Base-by-base conservation (phyloP, 2,329 filamentous ascomycete species). In the Alternaria rosae region DNA sequence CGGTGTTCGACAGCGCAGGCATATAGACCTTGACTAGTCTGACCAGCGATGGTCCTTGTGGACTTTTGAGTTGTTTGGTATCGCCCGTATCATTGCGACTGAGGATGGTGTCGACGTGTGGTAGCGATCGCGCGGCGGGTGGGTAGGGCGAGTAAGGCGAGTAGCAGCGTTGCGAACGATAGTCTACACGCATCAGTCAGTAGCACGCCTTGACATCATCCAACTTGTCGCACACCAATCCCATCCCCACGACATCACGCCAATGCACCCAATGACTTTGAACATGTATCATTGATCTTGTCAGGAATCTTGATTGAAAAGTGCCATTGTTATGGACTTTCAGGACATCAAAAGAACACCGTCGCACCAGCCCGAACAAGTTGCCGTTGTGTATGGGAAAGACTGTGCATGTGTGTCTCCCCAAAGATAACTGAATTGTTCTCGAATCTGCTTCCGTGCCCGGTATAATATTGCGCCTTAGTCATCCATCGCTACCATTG, bases 231-330 rank as follows among this genome's bases (percentile, higher is more conserved):
- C 25, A 21, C 20, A 6, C 9, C 20, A 38, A 41, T 23, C 28
- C 35, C 32, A 20, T 15, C 28, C 23, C 38, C 13, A 10, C n/a
- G 41, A 60, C 52, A 60, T 58, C 47, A 26, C 30, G 38, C 32
- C 35, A 50, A 41, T 44, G 53, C 52, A 21, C 44, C n/a, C 13
- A 54, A 17, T 52, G 45, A 51, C 50, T 69, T 76, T 76, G 75
- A 76, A 76, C 72, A 66, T 75, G 70, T 76, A 73, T 67, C 62
- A 75, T 76, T 78, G 75, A 77, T 76, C 73, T 70, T 75, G 73
- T 70, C 69, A 76, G 70, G 73, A 76, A 71, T 76, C 75, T 76
- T 76, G 74, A 75, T 77, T 73, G 70, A 72, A 68, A 38, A 70
- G 72, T 73, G 73, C 73, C 75, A 76, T 74, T 74, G 75, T 73